phyloP scores from a whole-genome alignment of 2,329 filamentous ascomycete species.

The Seiridium cupressi region DNA sequence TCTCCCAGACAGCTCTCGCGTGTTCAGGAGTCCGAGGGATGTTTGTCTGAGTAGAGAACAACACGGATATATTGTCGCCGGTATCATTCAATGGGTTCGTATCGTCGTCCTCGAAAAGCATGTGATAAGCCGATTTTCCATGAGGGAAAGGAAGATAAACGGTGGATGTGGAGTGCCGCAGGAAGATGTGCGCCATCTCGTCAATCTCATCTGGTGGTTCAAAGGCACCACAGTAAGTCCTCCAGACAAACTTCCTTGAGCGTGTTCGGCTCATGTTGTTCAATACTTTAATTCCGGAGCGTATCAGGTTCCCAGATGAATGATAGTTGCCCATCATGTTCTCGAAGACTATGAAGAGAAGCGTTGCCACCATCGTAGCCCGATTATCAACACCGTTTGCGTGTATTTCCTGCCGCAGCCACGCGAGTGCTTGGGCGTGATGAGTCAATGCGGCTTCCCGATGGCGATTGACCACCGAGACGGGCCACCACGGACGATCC shows the following conservation, averaged over 20 bases:
- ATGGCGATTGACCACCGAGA: constrained; percentile 18
- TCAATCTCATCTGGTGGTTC: constrained; percentile 17
- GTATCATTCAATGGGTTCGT: constrained; percentile 3
- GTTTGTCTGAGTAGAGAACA: not conserved
- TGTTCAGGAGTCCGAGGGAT: constrained; percentile 16
- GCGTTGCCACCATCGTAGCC: constrained; percentile 21
- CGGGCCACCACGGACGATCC: constrained; percentile 19
- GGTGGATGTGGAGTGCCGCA: constrained; percentile 18
- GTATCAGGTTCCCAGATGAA: constrained; percentile 21
- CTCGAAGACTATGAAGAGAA: constrained; percentile 26
- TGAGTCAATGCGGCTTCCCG: constrained; percentile 23
- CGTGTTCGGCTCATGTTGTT: constrained; percentile 15
- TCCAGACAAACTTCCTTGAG: constrained; percentile 1
- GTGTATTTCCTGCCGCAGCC: constrained; percentile 19
- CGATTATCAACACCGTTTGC: constrained; percentile 18
- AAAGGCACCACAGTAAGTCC: not conserved
- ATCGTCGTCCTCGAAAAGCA: constrained; percentile 19
- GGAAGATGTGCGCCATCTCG: constrained; percentile 24
- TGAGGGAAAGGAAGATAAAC: constrained; percentile 22
- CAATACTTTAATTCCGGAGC: constrained; percentile 23
- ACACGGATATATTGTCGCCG: constrained; percentile 2
- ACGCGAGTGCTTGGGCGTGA: constrained; percentile 21
- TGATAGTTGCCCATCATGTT: constrained; percentile 28
- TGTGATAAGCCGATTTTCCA: constrained; percentile 23
- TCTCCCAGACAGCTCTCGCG: constrained; percentile 19